Base-by-base conservation (phyloP, 208 protist genomes). In the Acanthamoeba triangularis region DNA sequence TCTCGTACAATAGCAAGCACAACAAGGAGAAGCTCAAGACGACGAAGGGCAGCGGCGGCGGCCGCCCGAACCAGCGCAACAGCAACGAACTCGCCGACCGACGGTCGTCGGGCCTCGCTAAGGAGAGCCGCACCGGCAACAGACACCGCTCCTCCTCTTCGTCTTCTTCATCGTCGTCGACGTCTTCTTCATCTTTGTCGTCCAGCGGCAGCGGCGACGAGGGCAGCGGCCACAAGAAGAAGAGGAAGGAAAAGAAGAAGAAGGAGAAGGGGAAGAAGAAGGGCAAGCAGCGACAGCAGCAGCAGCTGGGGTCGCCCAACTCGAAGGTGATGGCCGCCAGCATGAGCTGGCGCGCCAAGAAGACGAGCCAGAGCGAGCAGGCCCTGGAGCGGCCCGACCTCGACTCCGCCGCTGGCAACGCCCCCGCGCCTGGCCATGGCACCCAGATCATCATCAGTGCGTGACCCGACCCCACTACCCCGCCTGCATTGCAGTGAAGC, bases 311-410 rank as follows among this genome's bases (percentile, higher is more conserved):
- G 14, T 72, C 65, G 65, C 65, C 65, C n/a, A 72, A 72, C 30
- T 37, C n/a, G 10, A 28, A 35, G 30, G 20, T 37, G 23, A 28
- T 72, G 65, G 10, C 20, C 18, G 30, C n/a, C 18, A 37, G n/a
- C n/a, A 72, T 72, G n/a, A 72, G 65, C 65, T 72, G 65, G 65
- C 65, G 69, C 33, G 23, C 11, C 69, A 78, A 78, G 69, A 41
- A 78, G 23, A 65, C 11, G 59, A 65, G 25, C 69, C 23, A 78
- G 69, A 78, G 59, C 59, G 59, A 63, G 18, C 10, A 16, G 59
- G 59, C 59, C 18, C 59, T 63, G 59, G 18, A 11, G 18, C 18
- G 13, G 35, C 69, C 18, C 69, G 69, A 23, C 13, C 8, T 37
- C 20, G n/a, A 47, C 28, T 6, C 5, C n/a, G 11, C 69, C 30